Percentiles rank a stretch among this genome's conserved stretches.
These are phyloP conservation scores for Alternaria dauci DNA, from an alignment of 2,329 filamentous ascomycete species.

Conservation along the genomic window DNA sequence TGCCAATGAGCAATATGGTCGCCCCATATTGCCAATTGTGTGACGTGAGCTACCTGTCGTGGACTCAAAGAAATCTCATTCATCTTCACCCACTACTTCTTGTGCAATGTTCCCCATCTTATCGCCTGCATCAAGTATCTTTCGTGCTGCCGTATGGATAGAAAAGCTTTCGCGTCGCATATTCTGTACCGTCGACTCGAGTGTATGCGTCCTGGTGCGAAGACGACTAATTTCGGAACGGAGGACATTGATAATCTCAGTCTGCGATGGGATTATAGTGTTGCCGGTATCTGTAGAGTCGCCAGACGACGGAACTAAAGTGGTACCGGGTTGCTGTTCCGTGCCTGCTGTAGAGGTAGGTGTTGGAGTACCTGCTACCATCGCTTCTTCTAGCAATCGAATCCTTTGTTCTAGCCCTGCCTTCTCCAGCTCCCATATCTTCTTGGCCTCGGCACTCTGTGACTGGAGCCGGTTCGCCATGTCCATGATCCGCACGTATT, in stretches of 20 bases:
- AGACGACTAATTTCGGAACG: conserved; percentile 42
- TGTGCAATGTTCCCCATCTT: conserved; percentile 35
- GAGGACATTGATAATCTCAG: conserved; percentile 43
- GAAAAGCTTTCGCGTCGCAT: conserved; percentile 41
- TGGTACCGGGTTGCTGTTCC: background rate
- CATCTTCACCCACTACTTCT: conserved; percentile 1
- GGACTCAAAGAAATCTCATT: background rate
- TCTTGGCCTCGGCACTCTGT: conserved; percentile 54
- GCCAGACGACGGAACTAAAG: background rate
- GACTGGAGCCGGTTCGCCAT: conserved; percentile 58
- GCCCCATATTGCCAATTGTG: background rate
- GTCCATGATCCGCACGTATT: conserved; percentile 62
- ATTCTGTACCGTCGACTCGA: conserved; percentile 38
- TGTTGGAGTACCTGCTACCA: conserved; percentile 32
- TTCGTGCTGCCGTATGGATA: conserved; percentile 38
- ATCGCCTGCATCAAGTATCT: conserved; percentile 36
- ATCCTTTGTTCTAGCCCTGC: conserved; percentile 48
- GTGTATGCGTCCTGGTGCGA: conserved; percentile 36
- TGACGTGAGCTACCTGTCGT: background rate
- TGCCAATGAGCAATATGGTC: background rate
- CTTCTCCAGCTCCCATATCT: conserved; percentile 53
- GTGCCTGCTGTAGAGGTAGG: conserved; percentile 1
- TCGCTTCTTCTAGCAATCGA: conserved; percentile 47
- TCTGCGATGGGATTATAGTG: conserved; percentile 20
- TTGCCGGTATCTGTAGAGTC: background rate